Evolutionary conservation across 163 green algal species (phyloP), one percentile per base, ranked within the genome.

Genomic region (Chlamydomonas reinhardtii): DNA sequence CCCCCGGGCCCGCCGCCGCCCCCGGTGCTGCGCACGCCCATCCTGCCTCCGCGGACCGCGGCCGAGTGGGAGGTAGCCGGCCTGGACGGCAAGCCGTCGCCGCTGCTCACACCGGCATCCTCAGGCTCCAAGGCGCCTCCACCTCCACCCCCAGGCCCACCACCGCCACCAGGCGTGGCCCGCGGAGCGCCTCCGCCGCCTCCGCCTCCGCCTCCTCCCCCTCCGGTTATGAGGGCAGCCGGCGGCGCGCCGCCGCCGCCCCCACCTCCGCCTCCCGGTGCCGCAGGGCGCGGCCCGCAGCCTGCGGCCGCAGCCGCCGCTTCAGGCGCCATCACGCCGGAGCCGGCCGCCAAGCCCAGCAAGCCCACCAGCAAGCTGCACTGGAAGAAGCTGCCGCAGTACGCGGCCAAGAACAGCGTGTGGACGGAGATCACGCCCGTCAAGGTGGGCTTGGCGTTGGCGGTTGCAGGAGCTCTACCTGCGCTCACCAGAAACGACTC

Each of bases 341-440:
- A 32, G 62, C 59, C 24, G 59, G 20, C 22, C 59, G 59, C 22
- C 59, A 29, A 27, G 59, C 22, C 59, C 59, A 83, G 68, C 52
- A 86, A 84, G 68, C 81, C 81, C 6, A 73, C 80, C 1, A 83
- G 73, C 48, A 91, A 91, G 81, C 52, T 91, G 14, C 59, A 89
- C 39, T 91, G 87, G 87, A 78, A 69, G 2, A 91, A 91, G 62
- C 24, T 91, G 22, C 74, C 75, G 11, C 61, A 48, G 1, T 83
- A 86, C 69, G 77, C 83, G 32, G 86, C 80, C 52, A 88, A 90
- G 68, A 72, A 88, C 74, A 88, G 76, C 35, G 86, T 90, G 2
- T 90, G 86, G 86, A 81, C 59, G 5, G 76, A 90, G 79, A 59
- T 90, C 54, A 68, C 54, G 29, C 69, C 52, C 16, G 35, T 76